Evolutionary conservation across 805 yeast genomes (phyloP).

Genomic region (Lipomyces japonicus): DNA sequence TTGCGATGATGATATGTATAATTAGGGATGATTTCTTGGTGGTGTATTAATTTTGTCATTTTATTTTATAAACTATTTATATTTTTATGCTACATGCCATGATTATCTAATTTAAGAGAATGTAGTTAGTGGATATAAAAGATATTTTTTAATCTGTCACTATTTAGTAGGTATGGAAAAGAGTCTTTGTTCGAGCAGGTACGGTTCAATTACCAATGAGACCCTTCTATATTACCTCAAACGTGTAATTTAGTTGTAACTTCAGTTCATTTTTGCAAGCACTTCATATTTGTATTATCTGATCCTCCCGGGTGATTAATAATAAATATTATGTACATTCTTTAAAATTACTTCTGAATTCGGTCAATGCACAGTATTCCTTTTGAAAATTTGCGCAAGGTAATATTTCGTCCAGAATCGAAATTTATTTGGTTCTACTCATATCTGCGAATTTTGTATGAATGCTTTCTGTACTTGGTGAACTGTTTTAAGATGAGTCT

Average conservation of each 20-base stretch:
- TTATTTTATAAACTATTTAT: too few species aligned
- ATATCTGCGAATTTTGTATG: not conserved
- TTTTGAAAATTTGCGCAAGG: conserved; percentile 15
- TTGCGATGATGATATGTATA: not conserved
- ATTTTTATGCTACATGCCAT: too few species aligned
- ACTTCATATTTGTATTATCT: not conserved
- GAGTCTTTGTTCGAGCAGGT: not conserved
- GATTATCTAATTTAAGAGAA: too few species aligned
- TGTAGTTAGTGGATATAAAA: too few species aligned
- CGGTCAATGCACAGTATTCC: conserved; percentile 12
- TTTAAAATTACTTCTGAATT: conserved; percentile 17
- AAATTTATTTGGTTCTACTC: not conserved
- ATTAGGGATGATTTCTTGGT: not conserved
- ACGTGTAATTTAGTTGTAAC: not conserved
- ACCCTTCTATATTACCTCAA: not conserved
- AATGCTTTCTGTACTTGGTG: not conserved
- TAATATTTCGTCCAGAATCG: conserved; percentile 7
- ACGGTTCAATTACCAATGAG: not conserved
- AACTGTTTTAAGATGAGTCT: conserved; percentile 7
- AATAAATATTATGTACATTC: conserved; percentile 27
- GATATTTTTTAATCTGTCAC: not conserved
- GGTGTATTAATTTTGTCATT: not conserved
- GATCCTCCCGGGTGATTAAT: conserved; percentile 22
- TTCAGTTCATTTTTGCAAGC: not conserved
- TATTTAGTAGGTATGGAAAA: not conserved